A percentile compares a stretch with the other conserved stretches of the same genome.
phyloP scores from a whole-genome alignment of 495 filamentous ascomycete species.

The Barbatosphaeria neglecta region DNA sequence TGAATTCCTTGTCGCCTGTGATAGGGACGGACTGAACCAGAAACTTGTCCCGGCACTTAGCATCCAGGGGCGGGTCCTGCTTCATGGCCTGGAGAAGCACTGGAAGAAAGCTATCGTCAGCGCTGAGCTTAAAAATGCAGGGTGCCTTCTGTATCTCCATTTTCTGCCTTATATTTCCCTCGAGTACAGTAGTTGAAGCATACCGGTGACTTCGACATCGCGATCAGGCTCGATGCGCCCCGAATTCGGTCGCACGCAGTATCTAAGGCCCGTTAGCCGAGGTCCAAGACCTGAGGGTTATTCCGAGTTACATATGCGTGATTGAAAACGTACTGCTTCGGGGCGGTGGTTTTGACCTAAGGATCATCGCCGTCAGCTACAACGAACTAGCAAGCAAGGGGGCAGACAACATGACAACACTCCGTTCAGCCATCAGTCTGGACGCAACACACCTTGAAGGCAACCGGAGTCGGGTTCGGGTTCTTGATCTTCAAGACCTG shows the following conservation, averaged over 20 bases:
- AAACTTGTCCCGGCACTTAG: slow-evolving; percentile 94
- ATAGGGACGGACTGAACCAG: slow-evolving; percentile 89
- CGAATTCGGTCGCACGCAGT: slow-evolving; percentile 95
- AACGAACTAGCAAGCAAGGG: too few species aligned
- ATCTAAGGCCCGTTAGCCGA: slow-evolving; percentile 43
- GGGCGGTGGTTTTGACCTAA: slow-evolving; percentile 97
- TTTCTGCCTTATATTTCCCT: too few species aligned
- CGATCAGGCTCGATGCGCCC: slow-evolving; percentile 83
- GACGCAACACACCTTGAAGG: slow-evolving; percentile 93
- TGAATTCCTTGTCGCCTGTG: slow-evolving; percentile 69
- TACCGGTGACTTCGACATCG: slow-evolving; percentile 87
- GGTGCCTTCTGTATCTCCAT: too few species aligned
- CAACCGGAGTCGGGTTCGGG: slow-evolving; percentile 63
- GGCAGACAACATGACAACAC: too few species aligned
- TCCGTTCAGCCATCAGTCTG: too few species aligned
- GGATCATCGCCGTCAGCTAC: slow-evolving; percentile 7
- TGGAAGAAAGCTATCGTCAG: slow-evolving; percentile 27
- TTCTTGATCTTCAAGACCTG: slow-evolving; percentile 76
- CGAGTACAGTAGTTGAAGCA: too few species aligned
- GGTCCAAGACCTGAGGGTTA: too few species aligned
- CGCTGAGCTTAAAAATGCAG: too few species aligned
- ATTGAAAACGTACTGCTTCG: slow-evolving; percentile 71
- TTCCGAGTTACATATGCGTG: too few species aligned
- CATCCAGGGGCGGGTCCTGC: slow-evolving; percentile 73
- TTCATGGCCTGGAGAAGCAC: slow-evolving; percentile 97